A percentile compares a stretch with the other conserved stretches of the same genome.
phyloP scores from a whole-genome alignment of 2,329 filamentous ascomycete species.

The Cladophialophora psammophila region DNA sequence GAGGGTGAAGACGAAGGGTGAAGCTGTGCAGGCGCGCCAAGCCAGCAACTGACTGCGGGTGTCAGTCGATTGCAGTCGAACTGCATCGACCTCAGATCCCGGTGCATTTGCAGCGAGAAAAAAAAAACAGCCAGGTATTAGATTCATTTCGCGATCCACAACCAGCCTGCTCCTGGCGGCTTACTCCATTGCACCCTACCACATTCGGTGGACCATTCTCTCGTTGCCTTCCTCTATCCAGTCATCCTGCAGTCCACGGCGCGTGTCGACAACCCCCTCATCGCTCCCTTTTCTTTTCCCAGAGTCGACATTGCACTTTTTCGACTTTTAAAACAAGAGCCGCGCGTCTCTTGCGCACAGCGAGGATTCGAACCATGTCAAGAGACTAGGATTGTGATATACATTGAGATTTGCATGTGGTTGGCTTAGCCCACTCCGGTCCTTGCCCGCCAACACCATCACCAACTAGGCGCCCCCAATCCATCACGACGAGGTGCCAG shows the following conservation, averaged over 20 bases:
- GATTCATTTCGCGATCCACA: slow-evolving; percentile 6
- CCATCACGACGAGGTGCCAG: slow-evolving; percentile 11
- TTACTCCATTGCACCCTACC: neutral
- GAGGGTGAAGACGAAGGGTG: neutral
- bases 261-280: slow-evolving; percentile 8
- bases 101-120: slow-evolving; percentile 1
- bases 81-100: slow-evolving; percentile 4
- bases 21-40: slow-evolving; percentile 1
- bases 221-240: neutral
- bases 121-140: neutral
- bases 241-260: slow-evolving; percentile 8
- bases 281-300: slow-evolving; percentile 9
- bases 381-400: slow-evolving; percentile 2
- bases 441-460: neutral
- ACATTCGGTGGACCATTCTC: neutral
- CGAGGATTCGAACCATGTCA: slow-evolving; percentile 6
- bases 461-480: neutral
- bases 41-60: neutral
- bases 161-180: neutral
- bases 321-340: neutral
- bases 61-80: slow-evolving; percentile 4
- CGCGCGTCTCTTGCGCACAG: slow-evolving; percentile 1
- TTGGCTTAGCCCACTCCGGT: slow-evolving; percentile 5
- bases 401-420: slow-evolving; percentile 5
- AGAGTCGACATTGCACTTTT: neutral